phyloP scores from a whole-genome alignment of 2,329 filamentous ascomycete genomes.

The Amphichorda felina region DNA sequence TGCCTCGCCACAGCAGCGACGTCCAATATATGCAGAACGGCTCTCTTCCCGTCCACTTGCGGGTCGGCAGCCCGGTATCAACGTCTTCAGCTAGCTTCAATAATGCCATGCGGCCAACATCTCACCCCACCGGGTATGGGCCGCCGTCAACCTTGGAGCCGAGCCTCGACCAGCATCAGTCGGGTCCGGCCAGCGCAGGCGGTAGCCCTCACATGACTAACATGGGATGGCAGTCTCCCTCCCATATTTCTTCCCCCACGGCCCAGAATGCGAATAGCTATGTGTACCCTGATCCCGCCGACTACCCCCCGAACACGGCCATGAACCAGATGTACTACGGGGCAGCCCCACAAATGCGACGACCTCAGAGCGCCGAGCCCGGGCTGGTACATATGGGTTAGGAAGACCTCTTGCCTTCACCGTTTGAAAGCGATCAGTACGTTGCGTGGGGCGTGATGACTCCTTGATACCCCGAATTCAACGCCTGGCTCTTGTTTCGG shows the following conservation, averaged over 20 bases:
- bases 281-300: conserved; percentile 67
- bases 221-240: conserved; percentile 79
- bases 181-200: conserved; percentile 54
- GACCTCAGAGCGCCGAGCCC: conserved; percentile 66
- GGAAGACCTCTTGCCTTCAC: conserved; percentile 1
- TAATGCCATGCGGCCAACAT: conserved; percentile 57
- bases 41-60: conserved; percentile 72
- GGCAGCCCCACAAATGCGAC: conserved; percentile 50
- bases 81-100: conserved; percentile 48
- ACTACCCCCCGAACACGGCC: conserved; percentile 49
- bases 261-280: conserved; percentile 57
- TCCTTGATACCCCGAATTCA: background rate
- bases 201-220: conserved; percentile 78
- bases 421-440: background rate
- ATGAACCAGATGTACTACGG: conserved; percentile 64
- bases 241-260: conserved; percentile 59
- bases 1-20: conserved; percentile 53
- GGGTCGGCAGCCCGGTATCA: conserved; percentile 59
- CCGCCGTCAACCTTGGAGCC: conserved; percentile 79
- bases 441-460: background rate
- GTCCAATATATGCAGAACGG: conserved; percentile 66
- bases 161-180: conserved; percentile 64
- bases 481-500: too few species aligned
- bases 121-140: conserved; percentile 74
- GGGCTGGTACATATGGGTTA: conserved; percentile 25